A percentile compares a stretch with the other conserved stretches of the same genome.
Conservation (phyloP, 2,329 filamentous ascomycete species). For the Periconia digitata region DNA sequence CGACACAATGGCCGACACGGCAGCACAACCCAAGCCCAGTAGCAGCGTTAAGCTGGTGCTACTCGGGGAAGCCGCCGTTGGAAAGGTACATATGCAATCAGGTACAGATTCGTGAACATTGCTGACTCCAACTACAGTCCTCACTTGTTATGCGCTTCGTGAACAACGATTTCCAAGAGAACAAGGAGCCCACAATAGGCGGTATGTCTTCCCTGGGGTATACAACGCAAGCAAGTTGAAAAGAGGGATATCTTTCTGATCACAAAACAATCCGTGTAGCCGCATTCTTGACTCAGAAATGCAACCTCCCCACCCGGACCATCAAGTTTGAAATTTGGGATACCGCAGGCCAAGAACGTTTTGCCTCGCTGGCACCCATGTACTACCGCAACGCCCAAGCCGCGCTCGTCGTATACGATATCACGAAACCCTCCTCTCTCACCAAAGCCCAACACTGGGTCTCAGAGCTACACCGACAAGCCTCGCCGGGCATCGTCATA, state of each 20-base stretch:
- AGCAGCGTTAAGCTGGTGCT: conserved; percentile 99
- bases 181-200: conserved; percentile 99
- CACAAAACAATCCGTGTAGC: conserved; percentile 55
- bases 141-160: conserved; percentile 97
- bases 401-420: conserved; percentile 96
- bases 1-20: conserved; percentile 69
- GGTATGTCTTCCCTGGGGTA: conserved; percentile 63
- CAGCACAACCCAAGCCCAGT: conserved; percentile 81
- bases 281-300: conserved; percentile 98
- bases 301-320: conserved; percentile 87
- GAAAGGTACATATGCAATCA: conserved; percentile 70
- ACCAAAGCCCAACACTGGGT: conserved; percentile 99
- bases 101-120: neutral
- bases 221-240: neutral
- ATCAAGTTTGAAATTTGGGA: conserved; percentile 81
- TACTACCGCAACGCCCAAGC: conserved; percentile 99
- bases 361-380: conserved; percentile 95
- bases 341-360: conserved; percentile 95
- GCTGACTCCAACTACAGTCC: conserved; percentile 59
- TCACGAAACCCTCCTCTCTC: conserved; percentile 93
- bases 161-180: conserved; percentile 99
- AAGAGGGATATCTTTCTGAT: neutral
- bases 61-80: conserved; percentile 94
- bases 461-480: conserved; percentile 93
- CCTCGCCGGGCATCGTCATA: conserved; percentile 94